phyloP scores from a whole-genome alignment of 768 basidiomycete genomes.

The Collybia nuda region DNA sequence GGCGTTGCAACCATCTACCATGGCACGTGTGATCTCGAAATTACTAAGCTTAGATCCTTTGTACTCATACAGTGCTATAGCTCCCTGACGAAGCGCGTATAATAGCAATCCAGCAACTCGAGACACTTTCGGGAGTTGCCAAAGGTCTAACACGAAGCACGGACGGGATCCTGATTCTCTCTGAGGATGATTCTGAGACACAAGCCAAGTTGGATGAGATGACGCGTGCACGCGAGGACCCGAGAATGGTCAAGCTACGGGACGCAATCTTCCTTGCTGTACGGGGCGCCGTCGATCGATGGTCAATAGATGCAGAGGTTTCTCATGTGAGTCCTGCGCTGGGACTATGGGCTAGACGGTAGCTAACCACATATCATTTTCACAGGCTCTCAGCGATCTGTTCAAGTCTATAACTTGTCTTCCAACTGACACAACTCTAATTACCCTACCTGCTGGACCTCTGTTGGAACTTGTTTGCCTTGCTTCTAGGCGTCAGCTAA shows the following conservation, averaged over 20 bases:
- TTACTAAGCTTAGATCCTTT: background rate
- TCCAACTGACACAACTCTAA: conserved; percentile 71
- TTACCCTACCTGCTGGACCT: conserved; percentile 81
- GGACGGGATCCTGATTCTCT: conserved; percentile 64
- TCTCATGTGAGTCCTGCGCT: conserved; percentile 58
- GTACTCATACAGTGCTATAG: conserved; percentile 29
- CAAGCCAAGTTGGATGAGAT: conserved; percentile 53
- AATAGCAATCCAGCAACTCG: conserved; percentile 69
- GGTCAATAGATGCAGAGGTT: conserved; percentile 78
- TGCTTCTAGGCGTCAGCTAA: conserved; percentile 70
- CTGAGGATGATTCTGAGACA: conserved; percentile 54
- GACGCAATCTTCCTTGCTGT: conserved; percentile 65
- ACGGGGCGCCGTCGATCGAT: conserved; percentile 62
- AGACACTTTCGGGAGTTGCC: conserved; percentile 81
- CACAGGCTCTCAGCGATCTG: conserved; percentile 75
- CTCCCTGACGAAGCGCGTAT: conserved; percentile 71
- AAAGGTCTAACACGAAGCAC: conserved; percentile 80
- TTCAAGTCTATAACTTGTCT: conserved; percentile 86
- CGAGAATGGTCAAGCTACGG: conserved; percentile 60
- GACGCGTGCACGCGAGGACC: conserved; percentile 62
- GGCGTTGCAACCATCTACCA: conserved; percentile 49
- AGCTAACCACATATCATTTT: background rate
- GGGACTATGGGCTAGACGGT: background rate
- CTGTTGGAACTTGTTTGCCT: conserved; percentile 77
- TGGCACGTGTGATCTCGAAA: background rate